These are phyloP conservation scores for Colletotrichum sp. DNA, from an alignment of 2,329 filamentous ascomycete genomes.

Conservation along the genomic window DNA sequence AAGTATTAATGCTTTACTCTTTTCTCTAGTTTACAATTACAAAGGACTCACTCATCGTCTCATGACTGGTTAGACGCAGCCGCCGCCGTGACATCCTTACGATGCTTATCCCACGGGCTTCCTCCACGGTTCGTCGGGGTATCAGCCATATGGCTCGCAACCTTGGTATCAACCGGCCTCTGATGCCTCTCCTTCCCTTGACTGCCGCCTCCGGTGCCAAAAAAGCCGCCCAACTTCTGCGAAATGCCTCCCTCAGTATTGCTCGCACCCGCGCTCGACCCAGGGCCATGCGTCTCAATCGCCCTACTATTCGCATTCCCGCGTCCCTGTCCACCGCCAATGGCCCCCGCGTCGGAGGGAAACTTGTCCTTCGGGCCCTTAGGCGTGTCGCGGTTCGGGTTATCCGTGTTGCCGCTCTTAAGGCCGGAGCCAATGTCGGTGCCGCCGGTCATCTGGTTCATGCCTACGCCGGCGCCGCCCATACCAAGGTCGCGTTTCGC, in stretches of 20 bases:
- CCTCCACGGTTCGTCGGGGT: constrained; percentile 21
- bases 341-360: constrained; percentile 36
- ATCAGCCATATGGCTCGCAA: constrained; percentile 14
- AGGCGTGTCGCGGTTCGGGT: constrained; percentile 24
- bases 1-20: neutral
- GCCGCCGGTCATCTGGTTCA: constrained; percentile 32
- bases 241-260: neutral
- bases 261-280: neutral
- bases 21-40: neutral
- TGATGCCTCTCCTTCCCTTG: constrained; percentile 13
- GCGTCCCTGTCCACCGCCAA: constrained; percentile 34
- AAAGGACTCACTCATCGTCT: rapidly evolving
- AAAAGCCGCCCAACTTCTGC: constrained; percentile 24
- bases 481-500: constrained; percentile 34
- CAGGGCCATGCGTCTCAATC: constrained; percentile 25
- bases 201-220: constrained; percentile 28
- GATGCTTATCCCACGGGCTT: constrained; percentile 19
- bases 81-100: constrained; percentile 10
- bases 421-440: constrained; percentile 29
- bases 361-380: constrained; percentile 33
- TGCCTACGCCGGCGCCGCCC: constrained; percentile 35
- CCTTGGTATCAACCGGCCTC: constrained; percentile 11
- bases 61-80: neutral
- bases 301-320: constrained; percentile 32
- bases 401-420: constrained; percentile 18